These are phyloP conservation scores for Ceriops zippeliana DNA, from an alignment of 345 rosid genomes.

Conservation along the genomic window DNA sequence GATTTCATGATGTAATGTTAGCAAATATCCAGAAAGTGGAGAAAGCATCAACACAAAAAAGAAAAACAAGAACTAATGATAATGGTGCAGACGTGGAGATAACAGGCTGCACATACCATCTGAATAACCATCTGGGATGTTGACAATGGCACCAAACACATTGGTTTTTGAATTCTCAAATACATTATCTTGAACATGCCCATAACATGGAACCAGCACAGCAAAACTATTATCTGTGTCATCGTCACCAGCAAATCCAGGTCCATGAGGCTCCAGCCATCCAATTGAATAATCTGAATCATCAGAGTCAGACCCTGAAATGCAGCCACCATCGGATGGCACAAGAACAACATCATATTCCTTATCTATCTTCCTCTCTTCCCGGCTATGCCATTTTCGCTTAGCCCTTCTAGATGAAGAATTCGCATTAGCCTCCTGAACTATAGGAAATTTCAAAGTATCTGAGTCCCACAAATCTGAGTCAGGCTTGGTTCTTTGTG, in stretches of 20 bases:
- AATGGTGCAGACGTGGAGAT: not conserved
- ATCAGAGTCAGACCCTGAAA: conserved; percentile 73
- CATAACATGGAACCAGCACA: conserved; percentile 68
- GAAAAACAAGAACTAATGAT: not conserved
- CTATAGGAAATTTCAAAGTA: conserved; percentile 53
- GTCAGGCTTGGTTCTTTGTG: conserved; percentile 38
- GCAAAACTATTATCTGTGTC: conserved; percentile 64
- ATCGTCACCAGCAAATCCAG: conserved; percentile 55
- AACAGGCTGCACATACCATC: conserved; percentile 37
- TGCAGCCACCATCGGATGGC: conserved; percentile 71
- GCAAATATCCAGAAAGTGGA: not conserved
- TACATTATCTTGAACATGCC: conserved; percentile 32
- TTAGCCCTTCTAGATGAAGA: conserved; percentile 54
- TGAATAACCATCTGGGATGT: conserved; percentile 39
- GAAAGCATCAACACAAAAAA: not conserved
- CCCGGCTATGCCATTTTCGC: conserved; percentile 66
- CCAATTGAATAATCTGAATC: conserved; percentile 72
- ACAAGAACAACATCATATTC: conserved; percentile 71
- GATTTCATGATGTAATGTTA: not conserved
- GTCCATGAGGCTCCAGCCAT: conserved; percentile 80
- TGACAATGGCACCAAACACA: conserved; percentile 38
- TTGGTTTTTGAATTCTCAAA: conserved; percentile 32
- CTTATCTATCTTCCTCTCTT: conserved; percentile 60
- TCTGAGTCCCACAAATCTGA: conserved; percentile 46
- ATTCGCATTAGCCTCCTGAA: conserved; percentile 29